Evolutionary conservation across 257 asterid species (phyloP), one percentile per base, ranked within the genome.

Genomic region (Plantago ovata): DNA sequence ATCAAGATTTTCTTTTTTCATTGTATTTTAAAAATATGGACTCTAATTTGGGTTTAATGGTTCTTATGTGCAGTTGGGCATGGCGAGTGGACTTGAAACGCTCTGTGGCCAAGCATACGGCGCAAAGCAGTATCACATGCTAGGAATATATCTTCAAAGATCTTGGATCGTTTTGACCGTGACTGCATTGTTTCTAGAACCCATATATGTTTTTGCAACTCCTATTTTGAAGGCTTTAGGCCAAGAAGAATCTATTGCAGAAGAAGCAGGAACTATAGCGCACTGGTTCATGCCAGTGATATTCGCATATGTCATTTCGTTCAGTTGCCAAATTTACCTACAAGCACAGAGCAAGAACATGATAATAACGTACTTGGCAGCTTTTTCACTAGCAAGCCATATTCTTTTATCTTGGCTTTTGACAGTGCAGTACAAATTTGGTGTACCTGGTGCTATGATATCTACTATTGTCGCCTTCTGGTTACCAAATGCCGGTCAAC

Each of bases 71-170:
- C 80, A 89, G 96, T 55, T 85, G 55, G 96, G 96, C 10, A 73
- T 72, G 76, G 91, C 96, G 1, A 89, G 85, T 60, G 96, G 94
- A 55, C 66, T 82, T 53, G 94, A 89, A 71, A 89, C 95, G 6
- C 64, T 85, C 0, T 83, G 94, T 50, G 95, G 96, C 38, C 96
- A 89, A 61, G 85, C 96, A n/a, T 89, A 76, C 41, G 95, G 96
- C 9, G 96, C 89, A 18, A 75, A 48, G 46, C 95, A 89, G 18
- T 75, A 83, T 33, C 85, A 81, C 72, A 85, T 89, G 96, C 86
- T 89, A 7, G 96, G 96, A 9, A 41, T 89, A 13, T 78, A 85
- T 68, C 87, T 89, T 15, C 96, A 85, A 71, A 62, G 94, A 67
- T 83, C 95, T 16, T 89, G 96, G 96, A 58, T 85, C 4, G 69